Base-by-base conservation (phyloP, 352 stramenopile species). In the Pythium aquatile region DNA sequence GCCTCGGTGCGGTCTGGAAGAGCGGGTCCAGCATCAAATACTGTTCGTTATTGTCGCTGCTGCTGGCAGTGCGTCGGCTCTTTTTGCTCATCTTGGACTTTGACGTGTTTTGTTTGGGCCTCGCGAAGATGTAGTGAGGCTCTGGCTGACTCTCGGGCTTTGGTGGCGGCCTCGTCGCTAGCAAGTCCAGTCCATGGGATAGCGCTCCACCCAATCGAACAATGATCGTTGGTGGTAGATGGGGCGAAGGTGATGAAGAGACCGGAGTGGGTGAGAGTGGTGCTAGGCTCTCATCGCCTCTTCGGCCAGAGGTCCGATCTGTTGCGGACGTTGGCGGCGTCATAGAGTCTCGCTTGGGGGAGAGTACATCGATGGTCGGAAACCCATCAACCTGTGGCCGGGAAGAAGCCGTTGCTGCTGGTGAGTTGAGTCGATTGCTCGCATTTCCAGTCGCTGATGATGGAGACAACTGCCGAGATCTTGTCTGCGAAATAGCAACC, bases 11-110 rank as follows among this genome's bases (percentile, higher is more conserved):
- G 3, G 24, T 64, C 13, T 85, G 76, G 64, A 90, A 92, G 2
- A 90, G 71, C 13, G 81, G 81, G 47, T 92, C 83, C 9, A 92
- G 72, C 81, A 90, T 90, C 28, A 90, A 68, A 39, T 55, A 68
- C 29, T 58, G 55, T 0, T 63, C 32, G 35, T 8, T 55, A 16
- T 20, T 20, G 28, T 63, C 14, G 55, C 64, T 13, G 70, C 69
- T 3, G 42, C 65, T 33, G 17, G 20, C 1, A 3, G 29, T 48
- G 26, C 24, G 26, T 56, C 52, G 30, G 8, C 28, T 28, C 40
- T 64, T 58, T 37, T 52, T 39, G 35, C 39, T 58, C 32, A 69
- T 64, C 24, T 79, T 71, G 24, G 46, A 63, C 13, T 55, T 56
- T 32, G 71, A 80, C 7, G 39, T 70, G 14, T 58, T 72, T 9